These are phyloP conservation scores for Monoraphidium neglectum DNA, from an alignment of 139 green algal species.

Conservation along the genomic window DNA sequence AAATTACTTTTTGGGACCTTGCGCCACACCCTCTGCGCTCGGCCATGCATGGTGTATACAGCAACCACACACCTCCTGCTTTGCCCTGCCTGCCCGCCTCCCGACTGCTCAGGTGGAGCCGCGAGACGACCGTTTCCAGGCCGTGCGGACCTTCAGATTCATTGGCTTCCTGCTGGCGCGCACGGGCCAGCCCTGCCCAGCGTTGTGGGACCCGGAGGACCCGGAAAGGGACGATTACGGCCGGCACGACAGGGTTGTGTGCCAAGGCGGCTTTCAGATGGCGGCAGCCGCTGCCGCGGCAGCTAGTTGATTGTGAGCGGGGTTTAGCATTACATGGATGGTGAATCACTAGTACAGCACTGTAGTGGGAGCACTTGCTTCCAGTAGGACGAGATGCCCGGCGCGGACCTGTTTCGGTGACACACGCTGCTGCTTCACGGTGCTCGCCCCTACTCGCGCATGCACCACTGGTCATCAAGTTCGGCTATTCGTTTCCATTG, in stretches of 20 bases:
- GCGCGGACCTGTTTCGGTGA: neutral
- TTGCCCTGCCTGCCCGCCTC: neutral
- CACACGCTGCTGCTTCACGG: neutral
- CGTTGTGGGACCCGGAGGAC: conserved; percentile 20
- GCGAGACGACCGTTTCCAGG: conserved; percentile 22
- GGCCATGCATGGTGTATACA: neutral
- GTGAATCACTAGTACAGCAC: neutral
- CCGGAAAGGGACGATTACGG: conserved; percentile 19
- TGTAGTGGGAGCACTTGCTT: neutral
- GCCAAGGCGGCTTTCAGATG: neutral
- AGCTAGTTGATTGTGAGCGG: neutral
- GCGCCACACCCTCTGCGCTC: neutral
- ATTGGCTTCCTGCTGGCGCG: conserved; percentile 9
- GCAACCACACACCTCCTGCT: too few relatives aligned
- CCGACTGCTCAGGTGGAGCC: conserved; percentile 9
- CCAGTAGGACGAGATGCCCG: neutral
- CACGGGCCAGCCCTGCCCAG: conserved; percentile 7
- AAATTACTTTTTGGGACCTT: neutral
- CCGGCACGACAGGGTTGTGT: conserved; percentile 13
- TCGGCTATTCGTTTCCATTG: too few relatives aligned
- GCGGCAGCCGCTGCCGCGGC: neutral
- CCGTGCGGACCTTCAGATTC: conserved; percentile 10
- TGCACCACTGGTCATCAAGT: too few relatives aligned
- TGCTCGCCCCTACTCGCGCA: too few relatives aligned
- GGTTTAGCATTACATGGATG: neutral